Conservation (phyloP, 192 early-diverging fungal genomes). For the Jimgerdemannia lactiflua region DNA sequence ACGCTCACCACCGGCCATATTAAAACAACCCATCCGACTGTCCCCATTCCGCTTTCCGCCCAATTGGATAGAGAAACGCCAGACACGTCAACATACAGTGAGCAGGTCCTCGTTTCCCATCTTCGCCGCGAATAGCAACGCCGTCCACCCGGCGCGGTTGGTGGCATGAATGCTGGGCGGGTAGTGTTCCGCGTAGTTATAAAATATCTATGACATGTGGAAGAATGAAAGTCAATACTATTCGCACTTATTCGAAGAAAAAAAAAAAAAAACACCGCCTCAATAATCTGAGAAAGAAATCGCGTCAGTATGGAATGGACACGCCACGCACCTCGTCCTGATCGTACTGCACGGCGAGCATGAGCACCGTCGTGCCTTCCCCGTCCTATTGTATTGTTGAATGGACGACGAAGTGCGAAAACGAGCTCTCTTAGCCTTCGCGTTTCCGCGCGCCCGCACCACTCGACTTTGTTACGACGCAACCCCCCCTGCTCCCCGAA, state of each 20-base stretch:
- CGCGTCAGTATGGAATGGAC: neutral
- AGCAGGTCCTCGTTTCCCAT: slow-evolving; percentile 36
- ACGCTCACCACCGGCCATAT: too few relatives aligned
- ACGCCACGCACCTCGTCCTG: slow-evolving; percentile 29
- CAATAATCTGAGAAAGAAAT: neutral
- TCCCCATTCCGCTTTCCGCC: too few relatives aligned
- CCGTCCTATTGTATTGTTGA: slow-evolving; percentile 14
- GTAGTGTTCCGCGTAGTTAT: slow-evolving; percentile 26
- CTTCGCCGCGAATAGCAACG: slow-evolving; percentile 30
- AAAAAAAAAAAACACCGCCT: too few relatives aligned
- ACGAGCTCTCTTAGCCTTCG: neutral
- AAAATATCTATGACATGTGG: slow-evolving; percentile 21
- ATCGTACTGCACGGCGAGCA: slow-evolving; percentile 31
- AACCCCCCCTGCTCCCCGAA: too few relatives aligned
- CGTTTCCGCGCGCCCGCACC: neutral
- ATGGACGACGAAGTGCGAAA: neutral
- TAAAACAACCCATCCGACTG: too few relatives aligned
- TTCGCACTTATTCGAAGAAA: too few relatives aligned
- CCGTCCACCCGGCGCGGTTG: slow-evolving; percentile 28
- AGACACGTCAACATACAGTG: slow-evolving; percentile 11
- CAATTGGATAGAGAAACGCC: neutral
- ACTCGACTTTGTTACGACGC: neutral
- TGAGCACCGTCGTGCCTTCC: slow-evolving; percentile 31
- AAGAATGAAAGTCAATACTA: neutral
- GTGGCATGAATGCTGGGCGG: slow-evolving; percentile 35